A percentile compares a stretch with the other conserved stretches of the same genome.
These are phyloP conservation scores for Arachis hypogaea DNA, from an alignment of 306 rosid species.

Conservation along the genomic window DNA sequence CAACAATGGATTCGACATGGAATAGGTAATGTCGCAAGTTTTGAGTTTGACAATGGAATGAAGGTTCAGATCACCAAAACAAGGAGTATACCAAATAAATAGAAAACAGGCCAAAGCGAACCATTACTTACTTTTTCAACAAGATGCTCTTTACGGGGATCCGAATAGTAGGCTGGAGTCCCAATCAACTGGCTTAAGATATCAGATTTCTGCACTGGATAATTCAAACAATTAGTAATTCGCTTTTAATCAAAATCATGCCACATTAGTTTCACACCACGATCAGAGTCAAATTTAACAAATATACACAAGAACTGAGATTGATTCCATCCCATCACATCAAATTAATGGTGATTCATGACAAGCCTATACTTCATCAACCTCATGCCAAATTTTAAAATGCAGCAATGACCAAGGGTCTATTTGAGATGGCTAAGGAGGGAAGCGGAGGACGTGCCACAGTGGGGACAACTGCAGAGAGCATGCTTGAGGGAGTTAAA, in stretches of 20 bases:
- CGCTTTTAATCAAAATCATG: not conserved
- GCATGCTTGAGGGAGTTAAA: no score
- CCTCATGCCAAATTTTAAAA: not conserved
- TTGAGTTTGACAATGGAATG: conserved; percentile 10
- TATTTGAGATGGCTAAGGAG: no score
- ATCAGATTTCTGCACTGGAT: conserved; percentile 55
- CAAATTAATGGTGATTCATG: conserved; percentile 9
- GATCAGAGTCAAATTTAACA: not conserved
- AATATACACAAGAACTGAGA: not conserved
- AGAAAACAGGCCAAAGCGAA: not conserved
- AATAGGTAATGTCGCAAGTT: not conserved
- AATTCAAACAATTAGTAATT: conserved; percentile 16
- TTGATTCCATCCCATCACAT: not conserved
- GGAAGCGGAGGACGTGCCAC: no score
- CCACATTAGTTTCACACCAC: conserved; percentile 11
- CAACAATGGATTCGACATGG: not conserved
- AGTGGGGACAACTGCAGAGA: no score
- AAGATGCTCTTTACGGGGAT: conserved; percentile 81
- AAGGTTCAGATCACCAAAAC: conserved; percentile 26
- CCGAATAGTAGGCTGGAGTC: conserved; percentile 53
- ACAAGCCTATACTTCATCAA: not conserved
- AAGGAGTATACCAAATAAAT: not conserved
- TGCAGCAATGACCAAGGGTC: not conserved
- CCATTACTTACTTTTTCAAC: conserved; percentile 61
- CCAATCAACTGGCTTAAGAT: conserved; percentile 46